These are phyloP conservation scores for Venturia oleaginea DNA, from an alignment of 2,329 filamentous ascomycete genomes.

Conservation along the genomic window DNA sequence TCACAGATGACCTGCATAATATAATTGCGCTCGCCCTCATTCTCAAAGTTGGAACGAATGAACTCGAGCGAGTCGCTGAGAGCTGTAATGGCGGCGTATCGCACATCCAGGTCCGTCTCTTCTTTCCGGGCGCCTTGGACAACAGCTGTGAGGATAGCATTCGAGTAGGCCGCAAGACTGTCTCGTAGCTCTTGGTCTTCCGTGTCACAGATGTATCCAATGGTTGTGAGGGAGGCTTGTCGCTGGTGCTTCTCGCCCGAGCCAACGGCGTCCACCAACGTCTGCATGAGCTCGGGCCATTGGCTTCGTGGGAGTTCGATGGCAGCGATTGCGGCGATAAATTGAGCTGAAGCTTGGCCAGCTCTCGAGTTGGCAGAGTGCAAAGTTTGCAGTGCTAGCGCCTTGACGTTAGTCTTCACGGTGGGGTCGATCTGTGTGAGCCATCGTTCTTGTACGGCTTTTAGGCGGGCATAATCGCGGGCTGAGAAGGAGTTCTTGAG, in stretches of 20 bases:
- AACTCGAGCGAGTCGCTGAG: conserved; percentile 96
- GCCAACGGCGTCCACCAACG: conserved; percentile 86
- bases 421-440: conserved; percentile 69
- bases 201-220: conserved; percentile 96
- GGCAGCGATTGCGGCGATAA: conserved; percentile 86
- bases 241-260: conserved; percentile 80
- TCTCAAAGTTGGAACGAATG: conserved; percentile 96
- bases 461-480: conserved; percentile 77
- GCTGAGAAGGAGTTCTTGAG: conserved; percentile 97
- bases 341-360: conserved; percentile 83
- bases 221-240: conserved; percentile 88
- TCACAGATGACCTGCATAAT: conserved; percentile 99
- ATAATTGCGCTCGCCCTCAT: conserved; percentile 98
- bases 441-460: conserved; percentile 92
- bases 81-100: conserved; percentile 84
- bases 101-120: conserved; percentile 83
- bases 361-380: conserved; percentile 70
- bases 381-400: conserved; percentile 80
- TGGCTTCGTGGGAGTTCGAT: conserved; percentile 90
- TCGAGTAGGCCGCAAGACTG: conserved; percentile 77
- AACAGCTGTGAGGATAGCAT: conserved; percentile 94
- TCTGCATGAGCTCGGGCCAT: conserved; percentile 86
- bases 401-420: conserved; percentile 82
- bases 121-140: conserved; percentile 97
- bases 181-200: conserved; percentile 80